Evolutionary conservation across 164 flowering plant genomes (phyloP), one percentile per base, ranked within the genome.

Genomic region (Aristolochia californica): DNA sequence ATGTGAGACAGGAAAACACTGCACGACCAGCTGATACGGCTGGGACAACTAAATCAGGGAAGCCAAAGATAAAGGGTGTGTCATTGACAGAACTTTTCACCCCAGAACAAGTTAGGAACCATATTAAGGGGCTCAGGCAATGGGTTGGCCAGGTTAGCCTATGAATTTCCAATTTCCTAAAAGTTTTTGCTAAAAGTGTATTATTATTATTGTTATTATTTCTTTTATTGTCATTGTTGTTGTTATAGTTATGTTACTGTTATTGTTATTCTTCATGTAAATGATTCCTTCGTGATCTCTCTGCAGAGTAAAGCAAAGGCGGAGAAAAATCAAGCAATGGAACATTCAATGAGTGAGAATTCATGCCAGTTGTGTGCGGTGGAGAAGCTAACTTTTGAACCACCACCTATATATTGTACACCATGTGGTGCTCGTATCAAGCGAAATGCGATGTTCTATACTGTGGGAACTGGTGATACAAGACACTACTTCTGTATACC

Each of bases 351-450:
- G 97, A 85, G 83, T 78, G 97, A 93, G 75, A 93, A 93, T 66
- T 93, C 97, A 30, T 93, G 99, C 69, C 99, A 93, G 65, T 66
- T 93, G 60, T 93, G 99, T 83, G 97, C 96, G 16, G 99, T 93
- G 47, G 99, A 94, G 75, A 94, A 82, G 74, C 93, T 94, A 28
- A 82, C 83, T 48, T 94, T 94, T 80, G 97, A 94, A 67, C 99
- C 99, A 43, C 99, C 99, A 43, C 99, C 97, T 50, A 83, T 85
- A 55, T 94, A 94, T 70, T 94, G 99, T 71, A 55, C 85, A 13
- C 82, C 83, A 13, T 94, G 97, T 75, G 96, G 93, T 70, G 84
- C 81, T 68, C 87, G 99, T 27, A 86, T 94, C 48, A 94, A 88
- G 76, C 70, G 97, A 62, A 90, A 88, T 79, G 93, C 88, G 55